Evolutionary conservation across 75 land plant species (phyloP).

Genomic region (Picea glauca): DNA sequence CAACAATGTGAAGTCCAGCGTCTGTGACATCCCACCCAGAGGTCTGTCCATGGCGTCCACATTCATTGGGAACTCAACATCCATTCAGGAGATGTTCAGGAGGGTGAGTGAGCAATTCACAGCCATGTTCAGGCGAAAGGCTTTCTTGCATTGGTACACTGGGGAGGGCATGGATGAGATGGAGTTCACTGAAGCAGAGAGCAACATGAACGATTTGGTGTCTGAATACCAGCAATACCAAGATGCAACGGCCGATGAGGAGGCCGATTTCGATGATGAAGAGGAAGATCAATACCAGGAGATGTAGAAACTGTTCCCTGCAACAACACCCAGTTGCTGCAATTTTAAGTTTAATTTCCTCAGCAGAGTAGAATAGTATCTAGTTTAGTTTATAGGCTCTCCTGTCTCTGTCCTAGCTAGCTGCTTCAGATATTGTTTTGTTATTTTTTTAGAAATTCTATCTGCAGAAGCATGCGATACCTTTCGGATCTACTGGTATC

Average conservation of each 20-base stretch:
- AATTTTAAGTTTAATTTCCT: too few relatives aligned
- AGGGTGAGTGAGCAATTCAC: conserved; percentile 59
- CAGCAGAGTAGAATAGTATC: too few relatives aligned
- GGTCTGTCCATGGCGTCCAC: conserved; percentile 59
- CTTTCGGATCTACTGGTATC: too few relatives aligned
- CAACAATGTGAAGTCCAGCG: conserved; percentile 65
- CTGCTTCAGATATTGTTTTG: too few relatives aligned
- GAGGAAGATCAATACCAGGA: conserved; percentile 32
- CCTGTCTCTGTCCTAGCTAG: too few relatives aligned
- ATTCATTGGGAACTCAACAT: conserved; percentile 45
- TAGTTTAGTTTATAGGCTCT: too few relatives aligned
- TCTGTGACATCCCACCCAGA: conserved; percentile 53
- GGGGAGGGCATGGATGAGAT: conserved; percentile 67
- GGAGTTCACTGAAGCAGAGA: conserved; percentile 67
- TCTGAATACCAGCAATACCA: conserved; percentile 72
- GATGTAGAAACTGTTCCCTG: conserved; percentile 3
- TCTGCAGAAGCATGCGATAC: too few relatives aligned
- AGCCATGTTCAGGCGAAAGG: conserved; percentile 56
- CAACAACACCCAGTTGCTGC: too few relatives aligned
- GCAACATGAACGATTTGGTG: conserved; percentile 62
- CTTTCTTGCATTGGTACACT: conserved; percentile 59
- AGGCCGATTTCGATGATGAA: conserved; percentile 54
- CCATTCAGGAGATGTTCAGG: conserved; percentile 55
- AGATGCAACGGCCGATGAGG: conserved; percentile 61
- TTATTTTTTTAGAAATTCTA: too few relatives aligned